These are phyloP conservation scores for Pseudoscleropodium purum DNA, from an alignment of 225 moss, liverwort and hornwort genomes.

Conservation along the genomic window DNA sequence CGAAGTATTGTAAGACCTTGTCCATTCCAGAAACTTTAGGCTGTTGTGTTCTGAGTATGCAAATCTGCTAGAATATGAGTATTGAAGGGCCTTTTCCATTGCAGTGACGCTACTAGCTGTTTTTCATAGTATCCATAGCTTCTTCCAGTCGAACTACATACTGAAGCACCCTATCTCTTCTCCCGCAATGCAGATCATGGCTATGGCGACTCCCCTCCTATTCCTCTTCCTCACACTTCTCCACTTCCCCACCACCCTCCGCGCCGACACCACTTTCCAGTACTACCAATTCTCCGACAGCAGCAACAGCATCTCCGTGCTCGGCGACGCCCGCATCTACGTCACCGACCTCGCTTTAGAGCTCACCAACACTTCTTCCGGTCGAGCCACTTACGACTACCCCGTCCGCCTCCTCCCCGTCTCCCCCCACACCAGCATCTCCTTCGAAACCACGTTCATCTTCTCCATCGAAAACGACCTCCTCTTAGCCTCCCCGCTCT, in stretches of 20 bases:
- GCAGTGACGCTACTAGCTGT: not conserved
- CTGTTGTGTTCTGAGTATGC: not conserved
- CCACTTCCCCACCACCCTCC: not conserved
- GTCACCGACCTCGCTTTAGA: slow-evolving; percentile 27
- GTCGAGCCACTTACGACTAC: slow-evolving; percentile 29
- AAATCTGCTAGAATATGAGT: not conserved
- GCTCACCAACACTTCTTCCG: slow-evolving; percentile 30
- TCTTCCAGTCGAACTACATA: not conserved
- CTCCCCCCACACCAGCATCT: slow-evolving; percentile 3
- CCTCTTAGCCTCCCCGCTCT: not conserved
- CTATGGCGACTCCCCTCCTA: not conserved
- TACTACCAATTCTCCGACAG: slow-evolving; percentile 37
- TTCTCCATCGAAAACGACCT: slow-evolving; percentile 25
- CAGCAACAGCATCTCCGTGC: slow-evolving; percentile 21
- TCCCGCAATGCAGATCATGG: not conserved
- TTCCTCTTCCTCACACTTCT: not conserved
- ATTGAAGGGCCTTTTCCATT: not conserved
- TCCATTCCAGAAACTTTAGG: not conserved
- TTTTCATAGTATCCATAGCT: not conserved
- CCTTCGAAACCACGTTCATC: slow-evolving; percentile 39
- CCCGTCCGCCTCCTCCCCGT: slow-evolving; percentile 5
- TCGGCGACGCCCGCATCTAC: slow-evolving; percentile 34
- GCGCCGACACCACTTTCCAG: slow-evolving; percentile 16
- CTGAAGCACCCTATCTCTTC: not conserved
- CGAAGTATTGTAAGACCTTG: not conserved